Conservation (phyloP, 1,284 basidiomycete genomes). For the Cutaneotrichosporon cavernicola region DNA sequence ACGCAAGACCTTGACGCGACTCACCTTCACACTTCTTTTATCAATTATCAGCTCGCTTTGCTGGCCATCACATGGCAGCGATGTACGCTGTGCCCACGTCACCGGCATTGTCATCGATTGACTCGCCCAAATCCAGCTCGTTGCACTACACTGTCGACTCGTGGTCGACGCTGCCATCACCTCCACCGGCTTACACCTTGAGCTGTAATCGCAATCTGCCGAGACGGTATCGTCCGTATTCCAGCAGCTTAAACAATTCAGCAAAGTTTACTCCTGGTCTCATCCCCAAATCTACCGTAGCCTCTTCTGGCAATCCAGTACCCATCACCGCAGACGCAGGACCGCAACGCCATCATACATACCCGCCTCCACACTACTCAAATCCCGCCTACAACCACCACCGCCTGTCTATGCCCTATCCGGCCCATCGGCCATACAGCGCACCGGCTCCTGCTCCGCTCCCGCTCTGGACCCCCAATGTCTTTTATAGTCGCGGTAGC, state of each 20-base stretch:
- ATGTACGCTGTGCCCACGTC: constrained; percentile 1
- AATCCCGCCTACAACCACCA: background rate
- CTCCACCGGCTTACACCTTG: background rate
- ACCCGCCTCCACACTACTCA: background rate
- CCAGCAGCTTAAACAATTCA: background rate
- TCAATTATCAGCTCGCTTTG: background rate
- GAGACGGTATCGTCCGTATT: background rate
- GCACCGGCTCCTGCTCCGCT: constrained; percentile 6
- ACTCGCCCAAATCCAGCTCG: background rate
- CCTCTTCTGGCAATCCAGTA: background rate
- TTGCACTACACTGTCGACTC: background rate
- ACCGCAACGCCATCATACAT: background rate
- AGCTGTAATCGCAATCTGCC: background rate
- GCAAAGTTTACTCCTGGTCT: background rate
- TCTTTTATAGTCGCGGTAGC: constrained; percentile 33
- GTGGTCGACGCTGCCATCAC: background rate
- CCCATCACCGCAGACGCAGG: background rate
- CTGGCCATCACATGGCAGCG: background rate
- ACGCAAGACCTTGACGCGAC: background rate
- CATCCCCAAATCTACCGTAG: background rate
- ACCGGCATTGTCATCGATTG: background rate
- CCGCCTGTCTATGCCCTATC: constrained; percentile 8
- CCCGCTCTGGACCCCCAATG: constrained; percentile 28
- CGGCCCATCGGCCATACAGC: constrained; percentile 7
- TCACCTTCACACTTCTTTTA: background rate